phyloP scores from a whole-genome alignment of 2,329 filamentous ascomycete genomes.

The Diaporthe aspalathi region DNA sequence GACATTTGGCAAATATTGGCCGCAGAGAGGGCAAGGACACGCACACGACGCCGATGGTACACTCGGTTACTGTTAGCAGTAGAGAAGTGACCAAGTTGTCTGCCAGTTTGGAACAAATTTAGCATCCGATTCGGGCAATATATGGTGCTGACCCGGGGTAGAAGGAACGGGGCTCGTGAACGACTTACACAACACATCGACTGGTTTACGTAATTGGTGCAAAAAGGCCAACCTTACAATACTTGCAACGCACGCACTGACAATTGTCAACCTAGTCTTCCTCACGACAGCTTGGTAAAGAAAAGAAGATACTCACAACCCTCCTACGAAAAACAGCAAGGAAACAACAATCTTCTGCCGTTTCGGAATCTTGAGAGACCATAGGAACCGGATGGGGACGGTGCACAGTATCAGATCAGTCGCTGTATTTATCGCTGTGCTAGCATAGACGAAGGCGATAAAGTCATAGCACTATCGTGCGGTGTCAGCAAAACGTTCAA shows the following conservation, averaged over 20 bases:
- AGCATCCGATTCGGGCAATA: not conserved
- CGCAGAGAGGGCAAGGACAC: slow-evolving; percentile 6
- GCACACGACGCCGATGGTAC: slow-evolving; percentile 19
- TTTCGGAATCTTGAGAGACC: slow-evolving; percentile 5
- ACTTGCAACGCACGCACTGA: slow-evolving; percentile 4
- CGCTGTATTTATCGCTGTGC: not conserved
- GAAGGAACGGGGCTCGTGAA: not conserved
- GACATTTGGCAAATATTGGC: slow-evolving; percentile 9
- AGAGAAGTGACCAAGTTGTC: slow-evolving; percentile 1
- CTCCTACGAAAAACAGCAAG: slow-evolving; percentile 10
- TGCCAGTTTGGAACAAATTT: not conserved
- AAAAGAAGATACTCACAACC: not conserved
- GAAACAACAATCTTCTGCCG: slow-evolving; percentile 11
- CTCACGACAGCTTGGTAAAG: too few species aligned
- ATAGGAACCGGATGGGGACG: not conserved
- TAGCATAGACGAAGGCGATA: not conserved
- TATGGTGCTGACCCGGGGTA: too few species aligned
- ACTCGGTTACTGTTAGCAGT: slow-evolving; percentile 8
- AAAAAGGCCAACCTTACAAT: not conserved
- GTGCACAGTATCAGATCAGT: slow-evolving; percentile 4
- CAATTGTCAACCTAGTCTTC: not conserved
- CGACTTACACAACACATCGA: slow-evolving; percentile 2
- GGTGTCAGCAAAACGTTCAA: not conserved
- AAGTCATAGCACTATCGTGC: not conserved
- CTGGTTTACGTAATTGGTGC: not conserved